Base-by-base conservation (phyloP, 495 filamentous ascomycete species). In the Pseudoneurospora amorphoporcata region DNA sequence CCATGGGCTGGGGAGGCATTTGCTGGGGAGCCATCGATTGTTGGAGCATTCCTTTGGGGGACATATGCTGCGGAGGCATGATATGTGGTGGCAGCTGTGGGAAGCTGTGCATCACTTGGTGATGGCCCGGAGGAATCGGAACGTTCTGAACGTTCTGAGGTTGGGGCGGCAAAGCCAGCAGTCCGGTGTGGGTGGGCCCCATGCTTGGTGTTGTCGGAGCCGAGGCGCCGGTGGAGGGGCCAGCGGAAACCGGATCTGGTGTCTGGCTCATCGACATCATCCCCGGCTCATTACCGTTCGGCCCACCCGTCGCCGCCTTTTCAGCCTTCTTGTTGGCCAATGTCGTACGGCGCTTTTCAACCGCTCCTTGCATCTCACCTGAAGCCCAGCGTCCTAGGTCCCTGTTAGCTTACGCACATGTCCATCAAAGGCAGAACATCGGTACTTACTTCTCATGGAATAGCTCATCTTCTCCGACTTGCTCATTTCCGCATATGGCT, bases 381-480 rank as follows among this genome's bases (percentile, higher is more conserved):
- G 81, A 83, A 40, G 81, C 81, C 85, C 84, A 87, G 16, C 85
- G 83, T 39, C 82, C 84, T 86, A 72, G 69, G 9, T 45, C 41
- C 3, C 32, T 47, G 77, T 82, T 75, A 81, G 77, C 69, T 68
- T 19, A 68, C 69, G 39, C 1, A 41, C 16, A 19, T 0, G 1
- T 8, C 4, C 19, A 58, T 23, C 10, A 37, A 45, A 39, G 4
- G 58, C 41, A 17, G 35, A 23, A 4, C 12, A 39, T 38, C 3
- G 68, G 4, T 53, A 79, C 81, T 74, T 77, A 85, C 84, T 76
- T 77, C 84, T 84, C 84, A 86, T 86, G 1, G 84, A 85, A 45
- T 74, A 78, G 3, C 81, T 83, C 84, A 86, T 86, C 78, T 86
- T 86, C 76, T 86, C 84, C 8, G 83, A 84, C 75, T 86, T 86